Evolutionary conservation across 2,329 filamentous ascomycete genomes (phyloP), one percentile per base, ranked within the genome.

Genomic region (Hypoxylon sp.): DNA sequence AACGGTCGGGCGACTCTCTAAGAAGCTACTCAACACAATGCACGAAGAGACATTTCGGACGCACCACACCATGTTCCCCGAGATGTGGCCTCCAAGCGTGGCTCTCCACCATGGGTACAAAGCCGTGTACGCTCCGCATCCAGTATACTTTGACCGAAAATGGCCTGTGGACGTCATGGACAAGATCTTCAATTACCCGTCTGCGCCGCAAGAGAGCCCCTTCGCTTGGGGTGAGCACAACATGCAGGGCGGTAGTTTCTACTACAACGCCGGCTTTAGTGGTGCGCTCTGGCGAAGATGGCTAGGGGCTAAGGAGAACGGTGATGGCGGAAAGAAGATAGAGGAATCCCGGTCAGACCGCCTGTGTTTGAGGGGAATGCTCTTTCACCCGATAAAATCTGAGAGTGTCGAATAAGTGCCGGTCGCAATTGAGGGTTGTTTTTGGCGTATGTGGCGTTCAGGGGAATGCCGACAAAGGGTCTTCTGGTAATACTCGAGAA

Each of bases 191-290:
- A 91, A 91, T 71, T 84, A 80, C 16, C 85, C 85, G n/a, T 76
- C 79, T 7, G 78, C 83, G 22, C 80, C 85, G 1, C 77, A 80
- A 20, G 84, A 85, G 4, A 84, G 82, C 11, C 79, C 87, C 5
- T 87, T 86, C 70, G 85, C 83, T 40, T 86, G 88, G 70, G 81
- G 87, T 18, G 89, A 91, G 73, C 87, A 88, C 74, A 91, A 91
- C 72, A 90, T 91, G 77, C 80, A 81, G 58, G 88, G 88, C 4
- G 86, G 84, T 65, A 89, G 84, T 42, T 92, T 88, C 86, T 91
- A 90, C 74, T 91, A 89, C 74, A 86, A 87, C 40, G 83, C 85
- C 0, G 82, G 82, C 0, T 91, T 91, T 71, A 85, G 88, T 5
- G 79, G 84, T 16, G 85, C 84, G 30, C 73, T 92, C 60, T 91